Evolutionary conservation across 257 asterid species (phyloP), one percentile per base, ranked within the genome.

Genomic region (Plantago major): DNA sequence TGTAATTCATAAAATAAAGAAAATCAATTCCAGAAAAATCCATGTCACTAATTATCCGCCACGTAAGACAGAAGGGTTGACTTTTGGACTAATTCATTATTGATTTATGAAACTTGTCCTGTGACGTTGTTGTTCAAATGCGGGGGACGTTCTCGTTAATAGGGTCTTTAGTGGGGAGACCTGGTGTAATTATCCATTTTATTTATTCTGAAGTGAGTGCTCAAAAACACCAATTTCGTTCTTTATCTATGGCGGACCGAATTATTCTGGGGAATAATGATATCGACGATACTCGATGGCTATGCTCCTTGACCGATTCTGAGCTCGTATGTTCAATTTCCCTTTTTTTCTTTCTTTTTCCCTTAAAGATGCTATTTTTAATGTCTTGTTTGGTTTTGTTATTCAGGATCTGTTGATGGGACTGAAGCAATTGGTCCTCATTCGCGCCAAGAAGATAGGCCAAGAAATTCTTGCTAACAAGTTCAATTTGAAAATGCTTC

Each of bases 221-320:
- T 22, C 26, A 22, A 22, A 33, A 33, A 33, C 40, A 7, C 40
- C 40, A 33, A 7, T 33, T 33, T 33, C 40, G 6, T 33, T 33
- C 6, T 33, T 33, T 33, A 44, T 8, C 12, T 3, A 52, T 52
- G 62, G 48, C 46, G 48, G 62, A 30, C 17, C 22, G 5, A 19
- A 46, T 28, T 10, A 46, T 68, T 2, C 37, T 75, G 38, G 79
- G 79, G 6, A 66, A 72, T 40, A 83, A 82, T 69, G 76, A 73
- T 45, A 71, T 85, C n/a, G 88, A 85, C 64, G 91, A 90, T 67
- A 89, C 82, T 11, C 77, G 76, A 12, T 88, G 95, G 96, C 85
- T 85, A 15, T 90, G 95, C 73, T 90, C 98, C 26, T 71, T 90
- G 60, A 61, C 85, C 0, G 91, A 88, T 7, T 67, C 95, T 37